Evolutionary conservation across 139 green algal species (phyloP).

Genomic region (Raphidocelis subcapitata): DNA sequence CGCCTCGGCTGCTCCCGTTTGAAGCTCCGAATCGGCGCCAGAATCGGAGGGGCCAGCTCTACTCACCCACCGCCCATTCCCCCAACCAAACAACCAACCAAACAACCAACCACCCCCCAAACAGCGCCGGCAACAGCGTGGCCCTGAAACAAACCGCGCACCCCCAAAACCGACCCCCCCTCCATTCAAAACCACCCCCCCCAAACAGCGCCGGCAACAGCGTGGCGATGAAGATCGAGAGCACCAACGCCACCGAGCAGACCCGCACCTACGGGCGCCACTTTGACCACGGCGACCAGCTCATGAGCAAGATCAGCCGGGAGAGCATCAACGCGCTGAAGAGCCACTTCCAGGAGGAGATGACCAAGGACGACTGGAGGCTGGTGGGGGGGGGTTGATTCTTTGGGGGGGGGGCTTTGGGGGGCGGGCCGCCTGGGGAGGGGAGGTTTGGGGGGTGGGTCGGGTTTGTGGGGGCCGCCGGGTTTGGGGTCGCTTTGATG

Average conservation of each 20-base stretch:
- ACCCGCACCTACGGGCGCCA: slow-evolving; percentile 89
- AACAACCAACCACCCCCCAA: no score
- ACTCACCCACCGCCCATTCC: no score
- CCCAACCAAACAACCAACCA: no score
- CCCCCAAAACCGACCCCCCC: no score
- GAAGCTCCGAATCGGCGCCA: no score
- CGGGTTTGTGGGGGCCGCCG: neutral
- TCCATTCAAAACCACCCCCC: no score
- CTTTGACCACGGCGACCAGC: slow-evolving; percentile 81
- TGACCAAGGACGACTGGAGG: slow-evolving; percentile 93
- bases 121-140: no score
- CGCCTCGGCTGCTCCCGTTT: no score
- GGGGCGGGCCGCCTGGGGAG: neutral
- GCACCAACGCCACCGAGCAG: slow-evolving; percentile 72
- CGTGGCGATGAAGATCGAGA: slow-evolving; percentile 97
- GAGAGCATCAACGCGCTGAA: slow-evolving; percentile 90
- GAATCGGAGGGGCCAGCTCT: no score
- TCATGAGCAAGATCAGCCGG: slow-evolving; percentile 47
- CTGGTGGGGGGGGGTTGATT: slow-evolving; percentile 83
- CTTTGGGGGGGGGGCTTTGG: neutral
- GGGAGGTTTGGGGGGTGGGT: neutral
- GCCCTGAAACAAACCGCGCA: no score
- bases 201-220: slow-evolving; percentile 78
- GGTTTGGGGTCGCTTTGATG: neutral
- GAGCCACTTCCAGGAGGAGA: slow-evolving; percentile 83